Evolutionary conservation across 2,329 filamentous ascomycete genomes (phyloP).

Genomic region (Niveomyces coronatus): DNA sequence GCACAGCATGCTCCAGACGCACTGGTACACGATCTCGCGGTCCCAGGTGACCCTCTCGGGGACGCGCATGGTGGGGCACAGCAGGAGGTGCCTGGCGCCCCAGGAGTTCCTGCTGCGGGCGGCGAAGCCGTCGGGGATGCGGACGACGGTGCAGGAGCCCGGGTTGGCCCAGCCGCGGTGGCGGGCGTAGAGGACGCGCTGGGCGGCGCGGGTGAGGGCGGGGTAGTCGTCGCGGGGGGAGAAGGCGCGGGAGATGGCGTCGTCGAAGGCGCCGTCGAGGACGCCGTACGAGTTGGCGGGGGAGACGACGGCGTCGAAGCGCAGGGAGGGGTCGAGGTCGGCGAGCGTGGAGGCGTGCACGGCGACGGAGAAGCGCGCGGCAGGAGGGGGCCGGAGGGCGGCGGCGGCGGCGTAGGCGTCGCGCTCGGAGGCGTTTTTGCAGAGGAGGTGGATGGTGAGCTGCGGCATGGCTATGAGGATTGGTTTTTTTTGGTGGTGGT

Average conservation of each 20-base stretch:
- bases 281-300: slow-evolving; percentile 44
- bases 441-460: slow-evolving; percentile 9
- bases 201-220: slow-evolving; percentile 35
- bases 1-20: slow-evolving; percentile 40
- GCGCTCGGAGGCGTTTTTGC: slow-evolving; percentile 14
- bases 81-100: slow-evolving; percentile 32
- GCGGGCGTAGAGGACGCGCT: slow-evolving; percentile 32
- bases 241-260: slow-evolving; percentile 40
- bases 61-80: slow-evolving; percentile 44
- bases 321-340: slow-evolving; percentile 22
- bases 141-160: slow-evolving; percentile 37
- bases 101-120: slow-evolving; percentile 25
- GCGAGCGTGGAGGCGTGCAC: slow-evolving; percentile 30
- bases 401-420: slow-evolving; percentile 29
- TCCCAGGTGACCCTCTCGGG: slow-evolving; percentile 36
- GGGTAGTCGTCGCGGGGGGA: slow-evolving; percentile 33
- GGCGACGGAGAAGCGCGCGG: slow-evolving; percentile 19
- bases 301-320: slow-evolving; percentile 40
- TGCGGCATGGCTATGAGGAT: slow-evolving; percentile 2
- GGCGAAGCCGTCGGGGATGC: slow-evolving; percentile 29
- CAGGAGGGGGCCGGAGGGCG: slow-evolving; percentile 19
- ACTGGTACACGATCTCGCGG: slow-evolving; percentile 42
- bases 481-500: no score
- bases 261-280: slow-evolving; percentile 45
- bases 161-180: slow-evolving; percentile 41